Evolutionary conservation across 2,329 filamentous ascomycete genomes (phyloP).

Genomic region (Beauveria sp.): DNA sequence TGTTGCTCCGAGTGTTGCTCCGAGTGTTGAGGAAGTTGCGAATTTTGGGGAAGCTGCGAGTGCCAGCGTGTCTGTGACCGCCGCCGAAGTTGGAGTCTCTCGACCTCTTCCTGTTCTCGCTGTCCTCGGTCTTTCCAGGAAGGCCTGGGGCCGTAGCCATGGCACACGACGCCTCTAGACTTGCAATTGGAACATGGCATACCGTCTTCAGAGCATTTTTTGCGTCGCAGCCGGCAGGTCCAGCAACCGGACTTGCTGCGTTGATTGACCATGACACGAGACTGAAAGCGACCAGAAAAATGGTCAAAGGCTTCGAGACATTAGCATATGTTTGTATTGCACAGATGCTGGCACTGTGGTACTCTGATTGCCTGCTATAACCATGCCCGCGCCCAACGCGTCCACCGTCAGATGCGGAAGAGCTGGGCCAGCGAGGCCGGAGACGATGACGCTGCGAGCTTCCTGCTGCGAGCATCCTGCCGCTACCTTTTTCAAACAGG

Average conservation of each 20-base stretch:
- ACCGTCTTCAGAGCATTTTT: not conserved
- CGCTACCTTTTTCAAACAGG: too few relatives aligned
- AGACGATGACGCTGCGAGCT: too few relatives aligned
- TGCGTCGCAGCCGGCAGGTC: slow-evolving; percentile 8
- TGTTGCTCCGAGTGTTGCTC: not conserved
- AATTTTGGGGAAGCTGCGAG: not conserved
- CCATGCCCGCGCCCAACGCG: too few relatives aligned
- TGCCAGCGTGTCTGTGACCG: not conserved
- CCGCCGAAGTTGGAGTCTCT: not conserved
- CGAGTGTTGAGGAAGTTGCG: not conserved
- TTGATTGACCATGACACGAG: not conserved
- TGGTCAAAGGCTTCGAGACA: not conserved
- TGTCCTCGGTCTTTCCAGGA: slow-evolving; percentile 9
- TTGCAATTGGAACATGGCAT: slow-evolving; percentile 3
- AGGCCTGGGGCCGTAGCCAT: slow-evolving; percentile 7
- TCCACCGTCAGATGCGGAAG: too few relatives aligned
- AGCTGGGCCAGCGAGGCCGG: too few relatives aligned
- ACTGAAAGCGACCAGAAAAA: not conserved
- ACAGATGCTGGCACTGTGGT: too few relatives aligned
- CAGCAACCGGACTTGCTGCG: slow-evolving; percentile 10
- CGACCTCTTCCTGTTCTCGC: slow-evolving; percentile 4
- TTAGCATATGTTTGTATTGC: not conserved
- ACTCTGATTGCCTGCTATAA: too few relatives aligned
- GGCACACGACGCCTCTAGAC: not conserved
- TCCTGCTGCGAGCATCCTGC: too few relatives aligned